A percentile compares a stretch with the other conserved stretches of the same genome.
Conservation (phyloP, 192 early-diverging fungal species). For the Chytriomyces sp. region DNA sequence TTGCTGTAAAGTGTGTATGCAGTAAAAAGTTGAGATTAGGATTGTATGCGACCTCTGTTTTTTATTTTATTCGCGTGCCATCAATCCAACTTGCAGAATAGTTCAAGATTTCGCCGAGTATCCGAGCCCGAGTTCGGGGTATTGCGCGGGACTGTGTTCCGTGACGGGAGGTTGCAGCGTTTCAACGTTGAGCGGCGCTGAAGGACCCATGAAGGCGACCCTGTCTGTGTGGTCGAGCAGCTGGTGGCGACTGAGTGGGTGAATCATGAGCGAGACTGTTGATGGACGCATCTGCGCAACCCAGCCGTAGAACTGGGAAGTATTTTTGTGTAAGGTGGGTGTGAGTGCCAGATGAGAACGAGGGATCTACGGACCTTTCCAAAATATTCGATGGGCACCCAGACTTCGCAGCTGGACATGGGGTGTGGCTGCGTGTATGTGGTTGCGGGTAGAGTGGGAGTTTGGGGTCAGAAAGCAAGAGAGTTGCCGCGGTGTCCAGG, state of each 20-base stretch:
- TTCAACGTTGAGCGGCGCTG: constrained; percentile 57
- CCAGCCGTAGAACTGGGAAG: neutral
- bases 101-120: constrained; percentile 34
- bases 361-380: constrained; percentile 49
- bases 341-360: too few species aligned
- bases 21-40: too few species aligned
- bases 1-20: too few species aligned
- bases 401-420: constrained; percentile 67
- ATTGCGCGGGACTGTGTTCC: constrained; percentile 60
- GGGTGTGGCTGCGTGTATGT: constrained; percentile 61
- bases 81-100: too few species aligned
- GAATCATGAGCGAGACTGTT: constrained; percentile 60
- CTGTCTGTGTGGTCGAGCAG: constrained; percentile 62
- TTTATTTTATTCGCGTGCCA: too few species aligned
- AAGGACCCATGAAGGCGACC: constrained; percentile 63
- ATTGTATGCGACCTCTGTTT: too few species aligned
- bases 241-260: constrained; percentile 63
- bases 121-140: constrained; percentile 67
- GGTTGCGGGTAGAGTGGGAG: neutral
- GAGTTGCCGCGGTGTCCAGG: neutral
- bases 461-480: too few species aligned
- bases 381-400: constrained; percentile 69
- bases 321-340: too few species aligned
- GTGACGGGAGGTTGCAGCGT: constrained; percentile 28
- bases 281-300: constrained; percentile 56